These are phyloP conservation scores for Karstenula rhodostoma DNA, from an alignment of 2,329 filamentous ascomycete species.

Conservation along the genomic window DNA sequence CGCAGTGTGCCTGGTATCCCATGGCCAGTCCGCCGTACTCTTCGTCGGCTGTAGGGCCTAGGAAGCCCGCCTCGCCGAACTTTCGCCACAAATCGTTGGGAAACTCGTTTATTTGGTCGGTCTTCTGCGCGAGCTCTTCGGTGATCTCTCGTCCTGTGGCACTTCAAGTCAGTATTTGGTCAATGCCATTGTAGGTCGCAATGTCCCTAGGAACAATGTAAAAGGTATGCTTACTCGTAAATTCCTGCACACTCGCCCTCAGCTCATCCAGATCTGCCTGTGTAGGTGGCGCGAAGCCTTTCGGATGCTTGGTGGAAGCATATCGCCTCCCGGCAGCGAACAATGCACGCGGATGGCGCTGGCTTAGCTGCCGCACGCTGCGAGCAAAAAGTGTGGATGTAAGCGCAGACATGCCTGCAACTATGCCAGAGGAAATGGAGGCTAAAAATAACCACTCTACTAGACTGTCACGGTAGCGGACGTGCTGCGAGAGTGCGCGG, in stretches of 20 bases:
- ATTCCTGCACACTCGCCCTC: constrained; percentile 85
- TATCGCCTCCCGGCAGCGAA: constrained; percentile 39
- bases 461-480: constrained; percentile 9
- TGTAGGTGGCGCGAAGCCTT: constrained; percentile 73
- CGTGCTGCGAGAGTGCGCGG: not conserved
- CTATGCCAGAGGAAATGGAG: not conserved
- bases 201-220: not conserved
- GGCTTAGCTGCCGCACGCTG: constrained; percentile 47
- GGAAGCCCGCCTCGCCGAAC: constrained; percentile 86
- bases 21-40: constrained; percentile 87
- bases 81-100: constrained; percentile 93
- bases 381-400: constrained; percentile 48
- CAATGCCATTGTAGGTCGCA: not conserved
- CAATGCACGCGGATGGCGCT: constrained; percentile 27
- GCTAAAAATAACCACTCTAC: not conserved
- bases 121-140: constrained; percentile 79
- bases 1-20: constrained; percentile 96
- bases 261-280: constrained; percentile 79
- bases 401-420: constrained; percentile 42
- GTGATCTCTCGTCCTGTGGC: constrained; percentile 77
- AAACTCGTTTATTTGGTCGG: constrained; percentile 89
- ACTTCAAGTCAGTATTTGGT: constrained; percentile 1
- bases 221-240: constrained; percentile 63
- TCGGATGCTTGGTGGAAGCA: constrained; percentile 74
- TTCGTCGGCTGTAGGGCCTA: constrained; percentile 93